phyloP scores from a whole-genome alignment of 352 stramenopile species.

The Phytophthora pisi region DNA sequence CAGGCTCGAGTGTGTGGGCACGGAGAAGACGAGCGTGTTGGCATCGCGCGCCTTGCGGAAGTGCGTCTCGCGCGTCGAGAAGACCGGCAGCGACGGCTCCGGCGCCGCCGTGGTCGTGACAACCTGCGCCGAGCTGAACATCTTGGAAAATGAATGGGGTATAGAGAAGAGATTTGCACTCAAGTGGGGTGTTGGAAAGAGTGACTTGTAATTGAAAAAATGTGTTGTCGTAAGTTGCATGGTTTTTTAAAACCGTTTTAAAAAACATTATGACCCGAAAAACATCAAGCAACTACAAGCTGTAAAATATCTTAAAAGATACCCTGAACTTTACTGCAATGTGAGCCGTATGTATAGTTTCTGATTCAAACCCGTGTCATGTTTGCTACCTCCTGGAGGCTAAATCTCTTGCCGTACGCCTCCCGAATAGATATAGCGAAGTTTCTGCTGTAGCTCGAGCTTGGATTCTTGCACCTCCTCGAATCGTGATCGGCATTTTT shows the following conservation, averaged over 20 bases:
- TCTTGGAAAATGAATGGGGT: conserved; percentile 13
- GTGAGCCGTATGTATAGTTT: too few relatives aligned
- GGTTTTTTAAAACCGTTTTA: too few relatives aligned
- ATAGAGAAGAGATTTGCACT: background rate
- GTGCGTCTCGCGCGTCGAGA: conserved; percentile 55
- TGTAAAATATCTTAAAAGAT: too few relatives aligned
- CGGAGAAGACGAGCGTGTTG: conserved; percentile 61
- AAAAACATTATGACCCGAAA: too few relatives aligned
- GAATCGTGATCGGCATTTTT: conserved; percentile 16
- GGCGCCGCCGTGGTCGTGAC: background rate
- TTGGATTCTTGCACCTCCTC: conserved; percentile 7
- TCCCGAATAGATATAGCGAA: conserved; percentile 10
- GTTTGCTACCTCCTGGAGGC: too few relatives aligned
- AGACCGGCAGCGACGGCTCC: conserved; percentile 46
- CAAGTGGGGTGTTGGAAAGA: too few relatives aligned
- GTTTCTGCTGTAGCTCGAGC: background rate
- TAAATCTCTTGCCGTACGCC: too few relatives aligned
- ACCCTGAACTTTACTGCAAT: too few relatives aligned
- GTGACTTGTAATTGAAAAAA: too few relatives aligned
- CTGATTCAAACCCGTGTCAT: too few relatives aligned
- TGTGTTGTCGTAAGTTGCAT: too few relatives aligned
- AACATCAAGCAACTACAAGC: too few relatives aligned
- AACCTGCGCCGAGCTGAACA: conserved; percentile 23
- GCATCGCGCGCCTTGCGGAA: conserved; percentile 60
- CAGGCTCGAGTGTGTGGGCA: conserved; percentile 56